Evolutionary conservation across 1,284 basidiomycete genomes (phyloP).

Genomic region (Apiotrichum gamsii): DNA sequence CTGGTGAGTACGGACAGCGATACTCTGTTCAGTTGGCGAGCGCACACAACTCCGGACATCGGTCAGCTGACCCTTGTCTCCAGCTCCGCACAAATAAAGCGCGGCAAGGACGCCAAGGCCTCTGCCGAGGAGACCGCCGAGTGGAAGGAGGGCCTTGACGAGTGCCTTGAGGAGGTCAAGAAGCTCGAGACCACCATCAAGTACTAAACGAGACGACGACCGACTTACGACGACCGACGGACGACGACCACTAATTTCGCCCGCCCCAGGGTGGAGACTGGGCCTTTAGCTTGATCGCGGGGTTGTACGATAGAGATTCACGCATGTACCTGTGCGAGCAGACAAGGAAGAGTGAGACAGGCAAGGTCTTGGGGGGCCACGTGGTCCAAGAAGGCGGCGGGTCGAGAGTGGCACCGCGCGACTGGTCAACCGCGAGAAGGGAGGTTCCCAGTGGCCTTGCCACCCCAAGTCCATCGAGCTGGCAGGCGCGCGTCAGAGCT

Average conservation of each 20-base stretch:
- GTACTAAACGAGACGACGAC: constrained; percentile 5
- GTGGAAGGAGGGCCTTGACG: constrained; percentile 57
- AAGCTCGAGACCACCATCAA: constrained; percentile 51
- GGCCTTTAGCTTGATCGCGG: no score
- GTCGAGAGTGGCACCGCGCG: no score
- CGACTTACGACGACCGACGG: no score
- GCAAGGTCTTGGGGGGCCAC: no score
- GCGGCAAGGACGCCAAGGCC: constrained; percentile 51
- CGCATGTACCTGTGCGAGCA: constrained; percentile 8
- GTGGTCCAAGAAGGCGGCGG: no score
- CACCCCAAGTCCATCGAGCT: no score
- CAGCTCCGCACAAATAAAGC: constrained; percentile 40
- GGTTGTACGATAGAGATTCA: constrained; percentile 17
- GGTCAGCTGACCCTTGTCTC: neutral
- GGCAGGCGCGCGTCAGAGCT: neutral
- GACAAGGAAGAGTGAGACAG: no score
- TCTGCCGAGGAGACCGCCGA: constrained; percentile 58
- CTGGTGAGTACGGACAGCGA: constrained; percentile 31
- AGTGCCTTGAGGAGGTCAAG: constrained; percentile 76
- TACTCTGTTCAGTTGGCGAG: neutral
- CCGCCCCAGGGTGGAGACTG: neutral
- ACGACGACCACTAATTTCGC: neutral
- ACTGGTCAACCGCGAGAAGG: neutral
- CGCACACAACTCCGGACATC: no score
- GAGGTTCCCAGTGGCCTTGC: no score